Conservation (phyloP, 768 basidiomycete genomes). For the Kwoniella europaea region DNA sequence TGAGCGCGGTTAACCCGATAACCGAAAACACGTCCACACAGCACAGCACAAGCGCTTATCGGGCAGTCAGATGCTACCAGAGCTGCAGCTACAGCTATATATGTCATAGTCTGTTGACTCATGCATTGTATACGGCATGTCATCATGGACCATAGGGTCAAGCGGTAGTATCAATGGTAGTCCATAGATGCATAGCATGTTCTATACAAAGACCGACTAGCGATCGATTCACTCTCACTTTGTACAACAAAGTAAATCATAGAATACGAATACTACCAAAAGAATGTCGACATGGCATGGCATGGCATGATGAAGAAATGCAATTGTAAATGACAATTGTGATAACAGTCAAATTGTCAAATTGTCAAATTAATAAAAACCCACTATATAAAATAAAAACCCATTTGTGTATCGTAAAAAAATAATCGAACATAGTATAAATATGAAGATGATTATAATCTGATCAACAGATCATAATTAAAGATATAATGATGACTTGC, state of each 20-base stretch:
- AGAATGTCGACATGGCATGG: neutral
- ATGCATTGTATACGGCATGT: too few relatives aligned
- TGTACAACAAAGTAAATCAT: neutral
- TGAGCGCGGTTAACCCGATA: neutral
- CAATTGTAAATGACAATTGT: neutral
- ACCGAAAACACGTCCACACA: neutral
- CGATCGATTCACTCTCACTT: neutral
- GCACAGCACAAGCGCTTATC: neutral
- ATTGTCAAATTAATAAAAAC: neutral
- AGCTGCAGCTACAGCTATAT: too few relatives aligned
- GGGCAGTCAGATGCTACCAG: too few relatives aligned
- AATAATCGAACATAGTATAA: too few relatives aligned
- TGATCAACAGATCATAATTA: too few relatives aligned
- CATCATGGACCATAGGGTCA: too few relatives aligned
- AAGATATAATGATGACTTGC: too few relatives aligned
- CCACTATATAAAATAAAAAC: neutral
- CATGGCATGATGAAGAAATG: constrained; percentile 10
- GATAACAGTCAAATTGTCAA: neutral
- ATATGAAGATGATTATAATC: too few relatives aligned
- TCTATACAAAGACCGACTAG: neutral
- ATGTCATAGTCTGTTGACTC: too few relatives aligned
- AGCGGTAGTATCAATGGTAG: neutral
- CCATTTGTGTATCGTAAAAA: too few relatives aligned
- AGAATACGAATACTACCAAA: neutral
- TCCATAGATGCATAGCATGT: neutral